Percentiles rank a stretch among this genome's conserved stretches.
phyloP scores from a whole-genome alignment of 345 rosid genomes.

The Excoecaria cochinchinensis region DNA sequence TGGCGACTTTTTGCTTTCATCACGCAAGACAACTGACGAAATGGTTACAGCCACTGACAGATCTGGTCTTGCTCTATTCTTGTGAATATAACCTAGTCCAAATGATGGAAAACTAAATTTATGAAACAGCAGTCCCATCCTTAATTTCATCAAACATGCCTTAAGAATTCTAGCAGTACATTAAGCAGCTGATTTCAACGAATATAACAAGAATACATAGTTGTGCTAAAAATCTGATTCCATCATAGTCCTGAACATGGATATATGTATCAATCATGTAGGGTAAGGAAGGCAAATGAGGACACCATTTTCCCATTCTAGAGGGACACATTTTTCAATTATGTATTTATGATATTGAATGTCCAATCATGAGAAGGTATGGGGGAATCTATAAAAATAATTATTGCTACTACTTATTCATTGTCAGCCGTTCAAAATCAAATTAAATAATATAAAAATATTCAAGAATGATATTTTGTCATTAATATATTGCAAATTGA shows the following conservation, averaged over 20 bases:
- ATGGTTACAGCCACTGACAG: constrained; percentile 17
- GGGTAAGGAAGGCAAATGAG: constrained; percentile 2
- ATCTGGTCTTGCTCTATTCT: constrained; percentile 23
- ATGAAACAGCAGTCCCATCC: constrained; percentile 24
- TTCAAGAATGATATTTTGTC: neutral
- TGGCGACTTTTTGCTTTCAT: constrained; percentile 21
- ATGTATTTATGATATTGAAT: neutral
- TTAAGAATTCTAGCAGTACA: neutral
- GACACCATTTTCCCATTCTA: neutral
- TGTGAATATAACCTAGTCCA: constrained; percentile 14
- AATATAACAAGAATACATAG: neutral
- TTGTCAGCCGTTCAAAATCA: constrained; percentile 5
- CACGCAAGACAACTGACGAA: constrained; percentile 25
- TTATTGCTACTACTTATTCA: constrained; percentile 1
- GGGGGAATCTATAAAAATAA: constrained; percentile 15
- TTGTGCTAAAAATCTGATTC: no score
- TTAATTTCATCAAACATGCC: constrained; percentile 28
- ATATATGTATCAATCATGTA: neutral
- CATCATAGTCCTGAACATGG: no score
- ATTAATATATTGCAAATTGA: neutral
- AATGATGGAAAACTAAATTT: constrained; percentile 19
- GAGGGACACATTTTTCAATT: neutral
- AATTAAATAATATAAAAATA: neutral
- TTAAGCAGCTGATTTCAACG: neutral
- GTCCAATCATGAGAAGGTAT: constrained; percentile 15